These are phyloP conservation scores for Ophidiomyces ophidiicola DNA, from an alignment of 2,329 filamentous ascomycete species.

Conservation along the genomic window DNA sequence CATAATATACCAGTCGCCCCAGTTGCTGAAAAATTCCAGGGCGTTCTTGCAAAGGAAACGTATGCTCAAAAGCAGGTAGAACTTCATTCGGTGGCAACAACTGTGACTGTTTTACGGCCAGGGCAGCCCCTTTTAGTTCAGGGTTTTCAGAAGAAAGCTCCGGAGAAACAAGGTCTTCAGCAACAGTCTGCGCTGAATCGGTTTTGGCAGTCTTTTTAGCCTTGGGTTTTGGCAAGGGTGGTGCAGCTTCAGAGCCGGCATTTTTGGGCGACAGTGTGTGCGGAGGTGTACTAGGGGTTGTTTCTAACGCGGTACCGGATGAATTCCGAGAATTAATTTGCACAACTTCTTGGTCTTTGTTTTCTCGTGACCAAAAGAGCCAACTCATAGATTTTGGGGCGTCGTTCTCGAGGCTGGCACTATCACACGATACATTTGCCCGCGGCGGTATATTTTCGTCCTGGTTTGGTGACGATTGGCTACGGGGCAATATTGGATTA, in stretches of 20 bases:
- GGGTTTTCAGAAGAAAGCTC: constrained; percentile 12
- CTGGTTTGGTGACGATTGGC: not conserved
- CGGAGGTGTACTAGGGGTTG: not conserved
- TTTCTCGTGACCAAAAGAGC: constrained; percentile 33
- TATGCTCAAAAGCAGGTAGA: constrained; percentile 37
- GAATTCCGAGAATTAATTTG: constrained; percentile 9
- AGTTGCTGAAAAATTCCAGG: constrained; percentile 55
- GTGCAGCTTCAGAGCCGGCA: not conserved
- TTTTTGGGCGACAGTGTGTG: not conserved
- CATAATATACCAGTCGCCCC: constrained; percentile 33
- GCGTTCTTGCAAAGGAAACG: constrained; percentile 33
- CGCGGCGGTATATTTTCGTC: not conserved
- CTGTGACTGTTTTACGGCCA: constrained; percentile 17
- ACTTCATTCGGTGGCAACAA: constrained; percentile 37
- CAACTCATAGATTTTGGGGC: constrained; percentile 27
- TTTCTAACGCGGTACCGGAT: not conserved
- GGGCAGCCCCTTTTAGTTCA: constrained; percentile 1
- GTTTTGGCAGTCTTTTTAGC: constrained; percentile 19
- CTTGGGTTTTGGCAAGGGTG: constrained; percentile 13
- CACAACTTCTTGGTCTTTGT: constrained; percentile 20
- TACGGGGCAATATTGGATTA: too few relatives aligned
- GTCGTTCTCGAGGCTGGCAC: constrained; percentile 7
- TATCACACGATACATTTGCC: not conserved
- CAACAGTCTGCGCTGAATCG: constrained; percentile 1
- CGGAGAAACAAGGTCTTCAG: not conserved